Base-by-base conservation (phyloP, 257 asterid species). In the Scutellaria baicalensis region DNA sequence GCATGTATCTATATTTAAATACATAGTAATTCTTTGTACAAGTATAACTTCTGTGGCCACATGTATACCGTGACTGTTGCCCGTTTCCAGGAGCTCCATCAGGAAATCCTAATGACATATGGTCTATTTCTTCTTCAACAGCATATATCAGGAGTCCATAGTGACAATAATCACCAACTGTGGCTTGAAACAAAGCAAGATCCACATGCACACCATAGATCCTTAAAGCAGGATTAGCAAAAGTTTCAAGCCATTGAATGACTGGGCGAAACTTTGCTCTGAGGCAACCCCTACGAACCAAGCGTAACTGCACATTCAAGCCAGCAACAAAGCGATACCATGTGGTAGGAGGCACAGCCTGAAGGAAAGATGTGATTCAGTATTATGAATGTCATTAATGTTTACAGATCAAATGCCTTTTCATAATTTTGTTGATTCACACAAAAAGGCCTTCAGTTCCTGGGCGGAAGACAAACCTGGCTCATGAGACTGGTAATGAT, bases 321-420 rank as follows among this genome's bases (percentile, higher is more conserved):
- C 99, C 99, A 85, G 99, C 93, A 70, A 88, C 97, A 73, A 94
- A 87, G 4, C 99, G 96, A 75, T 84, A 91, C 98, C 99, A 94
- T 36, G 90, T 84, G 61, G 97, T 89, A 33, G 99, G 98, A 36
- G 97, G 98, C 64, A 89, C 78, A 72, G 89, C 87, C 99, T 94
- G 93, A 78, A 80, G 45, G 62, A 72, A 52, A 77, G 39, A 47
- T 10, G 38, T 6, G 11, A 38, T 43, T 71, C 61, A 69, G 58
- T 61, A 23, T 45, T 51, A 39, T 11, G 31, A 8, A 35, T 13
- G 42, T 36, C 45, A 44, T 44, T 47, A 38, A 59, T 12, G 14
- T 48, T 20, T 43, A 48, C 45, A 18, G 21, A 65, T 36, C 12
- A 31, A 62, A 56, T 27, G 40, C n/a, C 16, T 66, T 35, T 51